Conservation (phyloP, 345 rosid species). For the Balakata baccata region DNA sequence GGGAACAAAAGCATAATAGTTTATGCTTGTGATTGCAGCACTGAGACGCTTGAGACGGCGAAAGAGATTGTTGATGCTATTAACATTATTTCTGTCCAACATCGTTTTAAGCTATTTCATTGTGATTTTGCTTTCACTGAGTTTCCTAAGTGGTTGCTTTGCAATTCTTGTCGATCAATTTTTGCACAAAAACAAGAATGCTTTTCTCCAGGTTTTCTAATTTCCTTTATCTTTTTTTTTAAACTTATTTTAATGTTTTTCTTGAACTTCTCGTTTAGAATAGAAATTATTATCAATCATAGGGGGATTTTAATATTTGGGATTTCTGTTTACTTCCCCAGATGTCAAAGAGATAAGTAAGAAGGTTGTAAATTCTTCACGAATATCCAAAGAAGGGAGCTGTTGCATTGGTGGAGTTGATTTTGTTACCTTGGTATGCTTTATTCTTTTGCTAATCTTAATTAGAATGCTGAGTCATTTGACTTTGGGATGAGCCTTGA, state of each 20-base stretch:
- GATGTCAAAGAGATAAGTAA: constrained; percentile 28
- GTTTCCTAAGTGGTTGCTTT: constrained; percentile 63
- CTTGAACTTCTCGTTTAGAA: too few species aligned
- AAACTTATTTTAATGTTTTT: too few species aligned
- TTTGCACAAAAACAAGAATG: constrained; percentile 14
- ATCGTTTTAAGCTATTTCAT: constrained; percentile 50
- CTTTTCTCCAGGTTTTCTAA: constrained; percentile 29
- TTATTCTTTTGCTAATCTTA: constrained; percentile 1
- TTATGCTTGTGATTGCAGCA: constrained; percentile 86
- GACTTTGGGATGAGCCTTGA: neutral
- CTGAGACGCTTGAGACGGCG: constrained; percentile 62
- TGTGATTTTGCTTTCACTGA: constrained; percentile 64
- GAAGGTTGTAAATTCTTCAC: constrained; percentile 7
- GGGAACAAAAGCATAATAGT: constrained; percentile 53
- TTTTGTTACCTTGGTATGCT: constrained; percentile 72
- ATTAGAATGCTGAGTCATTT: neutral
- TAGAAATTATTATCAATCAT: neutral
- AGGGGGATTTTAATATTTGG: neutral
- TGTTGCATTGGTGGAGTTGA: constrained; percentile 74
- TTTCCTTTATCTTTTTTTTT: constrained; percentile 5
- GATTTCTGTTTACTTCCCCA: constrained; percentile 16
- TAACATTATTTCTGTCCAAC: constrained; percentile 15
- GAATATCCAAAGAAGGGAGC: constrained; percentile 30
- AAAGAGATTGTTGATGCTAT: constrained; percentile 43
- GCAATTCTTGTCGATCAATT: constrained; percentile 41